Evolutionary conservation across 2,329 filamentous ascomycete genomes (phyloP), one percentile per base, ranked within the genome.

Genomic region (Aspergillus sojae): DNA sequence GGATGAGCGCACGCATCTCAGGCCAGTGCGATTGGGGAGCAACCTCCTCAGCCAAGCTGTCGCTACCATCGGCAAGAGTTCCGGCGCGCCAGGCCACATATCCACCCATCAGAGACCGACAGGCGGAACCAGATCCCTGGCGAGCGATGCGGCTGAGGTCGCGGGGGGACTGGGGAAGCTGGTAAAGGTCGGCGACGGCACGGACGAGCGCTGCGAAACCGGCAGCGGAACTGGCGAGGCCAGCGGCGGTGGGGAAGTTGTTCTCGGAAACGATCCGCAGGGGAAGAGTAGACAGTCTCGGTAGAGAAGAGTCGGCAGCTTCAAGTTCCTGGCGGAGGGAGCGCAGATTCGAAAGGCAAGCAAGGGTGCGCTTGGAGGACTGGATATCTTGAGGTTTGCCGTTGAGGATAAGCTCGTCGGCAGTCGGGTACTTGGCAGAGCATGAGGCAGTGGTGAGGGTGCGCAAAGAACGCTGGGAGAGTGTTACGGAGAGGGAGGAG

Each of bases 181-280:
- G 85, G 82, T 98, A 99, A 46, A 99, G 87, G 78, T 98, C 87
- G 41, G 95, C 95, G 71, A 99, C 92, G 21, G 80, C 94, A 63
- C 93, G 88, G 23, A 98, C 86, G 0, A 89, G 80, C 14, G 88
- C 87, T 41, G 87, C 88, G 70, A 89, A 88, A 28, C 87, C 88
- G n/a, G 87, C 87, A n/a, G 87, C 87, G 26, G 83, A 84, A 69
- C 83, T 85, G 46, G 87, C 87, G 32, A 99, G 88, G 7, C 95
- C 95, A 5, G 95, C 95, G 30, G 95, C 95, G 2, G 95, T 99
- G 67, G 95, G 95, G 85, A 99, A 99, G 86, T 99, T 99, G 86
- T 99, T 99, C 83, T 95, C 91, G 62, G 92, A 95, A 62, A 97
- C 93, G 69, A 99, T 90, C 71, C 90, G 91, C 65, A 99, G 88